phyloP scores from a whole-genome alignment of 192 early-diverging fungal species.

The Gigaspora rosea region DNA sequence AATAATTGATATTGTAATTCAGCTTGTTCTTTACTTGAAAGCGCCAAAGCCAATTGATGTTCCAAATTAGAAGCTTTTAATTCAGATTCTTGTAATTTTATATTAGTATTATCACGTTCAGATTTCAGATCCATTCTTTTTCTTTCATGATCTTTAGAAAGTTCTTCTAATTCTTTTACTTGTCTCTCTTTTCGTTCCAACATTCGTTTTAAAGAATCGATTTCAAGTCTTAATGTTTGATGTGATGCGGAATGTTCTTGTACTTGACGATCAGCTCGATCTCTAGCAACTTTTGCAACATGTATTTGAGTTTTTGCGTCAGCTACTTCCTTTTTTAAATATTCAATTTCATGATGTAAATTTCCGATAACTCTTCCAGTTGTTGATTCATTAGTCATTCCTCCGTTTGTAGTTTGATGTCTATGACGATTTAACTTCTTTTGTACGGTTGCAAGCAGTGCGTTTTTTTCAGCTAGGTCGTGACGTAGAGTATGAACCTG shows the following conservation, averaged over 20 bases:
- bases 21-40: constrained; percentile 19
- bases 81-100: constrained; percentile 24
- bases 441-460: constrained; percentile 25
- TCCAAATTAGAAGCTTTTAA: constrained; percentile 14
- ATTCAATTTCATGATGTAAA: constrained; percentile 28
- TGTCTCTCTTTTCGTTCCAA: constrained; percentile 30
- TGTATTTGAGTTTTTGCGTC: constrained; percentile 29
- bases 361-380: constrained; percentile 27
- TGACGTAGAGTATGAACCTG: constrained; percentile 28
- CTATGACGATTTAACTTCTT: constrained; percentile 22
- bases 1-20: constrained; percentile 21
- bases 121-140: constrained; percentile 22
- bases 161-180: constrained; percentile 25
- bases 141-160: constrained; percentile 12
- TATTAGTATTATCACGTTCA: constrained; percentile 26
- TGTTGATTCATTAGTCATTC: constrained; percentile 10
- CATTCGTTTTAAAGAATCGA: constrained; percentile 32
- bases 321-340: constrained; percentile 25
- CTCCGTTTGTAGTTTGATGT: not conserved
- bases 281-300: constrained; percentile 20
- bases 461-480: constrained; percentile 30
- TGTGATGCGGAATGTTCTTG: constrained; percentile 28
- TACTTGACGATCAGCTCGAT: constrained; percentile 29
- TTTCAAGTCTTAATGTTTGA: constrained; percentile 24
- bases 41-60: not conserved